Base-by-base conservation (phyloP, 2,329 filamentous ascomycete genomes). In the Fusarium tanahbumbuense region DNA sequence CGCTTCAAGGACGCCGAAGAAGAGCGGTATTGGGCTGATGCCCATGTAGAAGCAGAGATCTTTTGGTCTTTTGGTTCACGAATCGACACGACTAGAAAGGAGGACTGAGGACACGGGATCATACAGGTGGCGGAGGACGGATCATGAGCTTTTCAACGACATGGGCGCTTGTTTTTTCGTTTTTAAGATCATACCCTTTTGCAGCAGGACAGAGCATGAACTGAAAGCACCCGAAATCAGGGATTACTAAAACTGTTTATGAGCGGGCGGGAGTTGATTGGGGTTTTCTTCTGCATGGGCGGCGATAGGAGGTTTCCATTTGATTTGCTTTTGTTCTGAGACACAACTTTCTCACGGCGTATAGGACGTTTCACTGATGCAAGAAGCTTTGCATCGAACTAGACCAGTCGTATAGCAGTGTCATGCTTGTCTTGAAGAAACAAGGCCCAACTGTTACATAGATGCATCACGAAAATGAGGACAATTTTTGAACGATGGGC, bases 1-100 rank as follows among this genome's bases (percentile, higher is more conserved):
- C 25, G 57, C 69, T 20, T 52, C 69, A 32, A 77, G 74, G 72
- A 68, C 76, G 20, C 73, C 75, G 13, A 78, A 75, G 68, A 83
- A 79, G 70, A 75, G 76, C 8, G 75, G 75, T 16, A 82, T 83
- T 53, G 79, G 77, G 18, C 25, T 67, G 32, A 67, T 67, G 64
- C 64, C 81, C 16, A 47, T 80, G 49, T 82, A 70, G 77, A 25
- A 32, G 47, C 56, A 52, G 52, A 40, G 32, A 32, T 22, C 27
- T 32, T 34, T 47, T 34, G 25, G 30, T 25, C 27, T 46, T 50
- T 59, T 67, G 50, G 47, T 50, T 47, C 18, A 53, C 20, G 37
- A 44, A 58, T 68, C 28, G 23, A 48, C 45, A 53, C 41, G 40
- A 59, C 23, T 54, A 49, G 22, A 63, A 28, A 11, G 30, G 46